Conservation (phyloP, 257 asterid genomes). For the Solanum sitiens region DNA sequence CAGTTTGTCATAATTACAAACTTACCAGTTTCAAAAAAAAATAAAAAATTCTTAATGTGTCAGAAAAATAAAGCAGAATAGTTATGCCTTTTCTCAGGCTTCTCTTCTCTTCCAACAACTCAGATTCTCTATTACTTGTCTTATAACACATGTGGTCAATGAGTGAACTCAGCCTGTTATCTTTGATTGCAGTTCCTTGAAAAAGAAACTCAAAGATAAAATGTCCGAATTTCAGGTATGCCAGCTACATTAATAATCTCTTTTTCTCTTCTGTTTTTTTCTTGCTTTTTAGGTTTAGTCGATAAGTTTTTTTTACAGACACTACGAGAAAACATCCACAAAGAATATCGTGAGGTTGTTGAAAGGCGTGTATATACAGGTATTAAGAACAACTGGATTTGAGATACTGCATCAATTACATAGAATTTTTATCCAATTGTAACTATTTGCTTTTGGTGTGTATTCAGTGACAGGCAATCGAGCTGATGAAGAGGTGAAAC, state of each 20-base stretch:
- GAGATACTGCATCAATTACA: background rate
- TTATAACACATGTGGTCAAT: background rate
- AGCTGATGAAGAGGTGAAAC: slow-evolving; percentile 85
- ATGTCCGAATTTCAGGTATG: slow-evolving; percentile 92
- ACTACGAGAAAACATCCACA: slow-evolving; percentile 86
- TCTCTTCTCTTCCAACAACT: background rate
- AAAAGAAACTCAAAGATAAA: slow-evolving; percentile 89
- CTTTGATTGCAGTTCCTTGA: slow-evolving; percentile 56
- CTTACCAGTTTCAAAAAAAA: no score
- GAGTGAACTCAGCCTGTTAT: background rate
- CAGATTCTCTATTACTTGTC: background rate
- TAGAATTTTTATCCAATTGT: background rate
- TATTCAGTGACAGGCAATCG: slow-evolving; percentile 73
- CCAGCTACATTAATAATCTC: background rate
- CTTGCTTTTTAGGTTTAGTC: background rate
- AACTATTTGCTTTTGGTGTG: background rate
- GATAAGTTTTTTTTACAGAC: slow-evolving; percentile 35
- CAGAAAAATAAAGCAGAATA: background rate
- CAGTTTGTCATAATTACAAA: background rate
- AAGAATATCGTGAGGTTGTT: slow-evolving; percentile 95
- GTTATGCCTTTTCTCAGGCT: background rate
- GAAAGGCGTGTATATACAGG: slow-evolving; percentile 99
- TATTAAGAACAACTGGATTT: background rate
- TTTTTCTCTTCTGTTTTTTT: background rate
- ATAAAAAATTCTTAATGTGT: background rate